Conservation (phyloP, 2,329 filamentous ascomycete species). For the Penicillium olsonii region DNA sequence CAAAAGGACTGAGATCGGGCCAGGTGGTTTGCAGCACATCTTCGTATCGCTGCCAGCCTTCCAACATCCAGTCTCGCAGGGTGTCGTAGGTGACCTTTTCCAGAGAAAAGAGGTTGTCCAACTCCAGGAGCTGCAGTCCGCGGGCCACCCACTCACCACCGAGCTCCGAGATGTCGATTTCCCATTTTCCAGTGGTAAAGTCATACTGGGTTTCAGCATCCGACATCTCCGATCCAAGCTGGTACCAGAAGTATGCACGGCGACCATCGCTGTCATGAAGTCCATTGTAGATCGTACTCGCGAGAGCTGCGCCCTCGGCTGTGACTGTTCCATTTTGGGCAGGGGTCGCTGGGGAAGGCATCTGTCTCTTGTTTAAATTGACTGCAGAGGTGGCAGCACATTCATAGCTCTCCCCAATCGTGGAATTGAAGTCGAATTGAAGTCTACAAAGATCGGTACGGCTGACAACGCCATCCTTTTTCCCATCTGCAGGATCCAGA, state of each 20-base stretch:
- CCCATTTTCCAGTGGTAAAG: slow-evolving; percentile 32
- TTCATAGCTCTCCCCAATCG: neutral
- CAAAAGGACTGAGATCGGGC: slow-evolving; percentile 1
- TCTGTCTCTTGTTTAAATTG: neutral
- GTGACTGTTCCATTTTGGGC: slow-evolving; percentile 20
- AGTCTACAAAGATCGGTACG: slow-evolving; percentile 4
- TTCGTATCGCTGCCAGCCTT: slow-evolving; percentile 3
- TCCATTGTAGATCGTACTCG: slow-evolving; percentile 33
- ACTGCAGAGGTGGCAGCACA: neutral
- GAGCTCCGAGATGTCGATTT: slow-evolving; percentile 32
- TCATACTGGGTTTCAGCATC: slow-evolving; percentile 41
- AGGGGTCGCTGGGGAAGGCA: slow-evolving; percentile 4
- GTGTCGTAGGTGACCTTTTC: slow-evolving; percentile 6
- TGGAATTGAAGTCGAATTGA: slow-evolving; percentile 2
- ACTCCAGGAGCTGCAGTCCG: slow-evolving; percentile 7
- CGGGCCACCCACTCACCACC: slow-evolving; percentile 37
- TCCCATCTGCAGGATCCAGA: neutral
- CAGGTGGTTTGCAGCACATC: slow-evolving; percentile 4
- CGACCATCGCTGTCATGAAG: slow-evolving; percentile 38
- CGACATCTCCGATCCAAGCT: slow-evolving; percentile 30
- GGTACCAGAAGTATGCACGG: slow-evolving; percentile 43
- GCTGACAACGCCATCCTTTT: slow-evolving; percentile 1
- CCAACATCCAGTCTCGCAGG: slow-evolving; percentile 5
- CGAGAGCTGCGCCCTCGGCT: slow-evolving; percentile 21
- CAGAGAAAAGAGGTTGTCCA: slow-evolving; percentile 5